Conservation (phyloP, 331 rosid species). For the Spiraea crenata region DNA sequence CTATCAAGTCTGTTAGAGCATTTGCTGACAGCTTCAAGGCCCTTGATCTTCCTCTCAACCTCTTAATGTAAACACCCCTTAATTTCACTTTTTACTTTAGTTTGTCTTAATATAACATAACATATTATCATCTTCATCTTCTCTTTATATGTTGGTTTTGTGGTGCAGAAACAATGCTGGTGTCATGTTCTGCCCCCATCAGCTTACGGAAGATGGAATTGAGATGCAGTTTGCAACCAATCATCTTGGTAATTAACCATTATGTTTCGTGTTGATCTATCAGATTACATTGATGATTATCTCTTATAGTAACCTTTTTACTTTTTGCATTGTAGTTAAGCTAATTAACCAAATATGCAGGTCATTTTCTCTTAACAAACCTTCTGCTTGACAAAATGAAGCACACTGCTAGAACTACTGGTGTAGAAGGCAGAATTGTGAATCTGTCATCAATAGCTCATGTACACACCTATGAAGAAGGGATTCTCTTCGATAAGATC, state of each 20-base stretch:
- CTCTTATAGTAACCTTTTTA: too few relatives aligned
- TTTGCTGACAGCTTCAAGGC: slow-evolving; percentile 61
- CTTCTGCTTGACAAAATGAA: slow-evolving; percentile 82
- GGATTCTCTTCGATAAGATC: slow-evolving; percentile 64
- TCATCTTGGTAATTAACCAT: slow-evolving; percentile 54
- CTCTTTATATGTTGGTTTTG: not conserved
- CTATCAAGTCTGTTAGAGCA: slow-evolving; percentile 53
- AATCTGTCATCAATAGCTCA: slow-evolving; percentile 96
- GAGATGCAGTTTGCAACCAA: slow-evolving; percentile 92
- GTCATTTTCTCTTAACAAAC: slow-evolving; percentile 79
- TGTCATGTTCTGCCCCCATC: slow-evolving; percentile 87
- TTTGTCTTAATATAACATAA: too few relatives aligned
- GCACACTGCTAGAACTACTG: slow-evolving; percentile 63
- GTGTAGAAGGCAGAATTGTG: slow-evolving; percentile 85
- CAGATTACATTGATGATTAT: too few relatives aligned
- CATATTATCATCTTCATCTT: not conserved
- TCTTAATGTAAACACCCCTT: slow-evolving; percentile 52
- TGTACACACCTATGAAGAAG: slow-evolving; percentile 50
- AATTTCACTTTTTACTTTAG: slow-evolving; percentile 3
- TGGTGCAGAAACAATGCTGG: slow-evolving; percentile 91
- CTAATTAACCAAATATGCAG: slow-evolving; percentile 28
- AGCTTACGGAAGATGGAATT: slow-evolving; percentile 71
- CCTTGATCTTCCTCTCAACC: slow-evolving; percentile 83
- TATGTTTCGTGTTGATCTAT: not conserved
- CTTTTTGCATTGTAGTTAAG: not conserved